These are phyloP conservation scores for Ascochyta clinopodiicola DNA, from an alignment of 2,329 filamentous ascomycete species.

Conservation along the genomic window DNA sequence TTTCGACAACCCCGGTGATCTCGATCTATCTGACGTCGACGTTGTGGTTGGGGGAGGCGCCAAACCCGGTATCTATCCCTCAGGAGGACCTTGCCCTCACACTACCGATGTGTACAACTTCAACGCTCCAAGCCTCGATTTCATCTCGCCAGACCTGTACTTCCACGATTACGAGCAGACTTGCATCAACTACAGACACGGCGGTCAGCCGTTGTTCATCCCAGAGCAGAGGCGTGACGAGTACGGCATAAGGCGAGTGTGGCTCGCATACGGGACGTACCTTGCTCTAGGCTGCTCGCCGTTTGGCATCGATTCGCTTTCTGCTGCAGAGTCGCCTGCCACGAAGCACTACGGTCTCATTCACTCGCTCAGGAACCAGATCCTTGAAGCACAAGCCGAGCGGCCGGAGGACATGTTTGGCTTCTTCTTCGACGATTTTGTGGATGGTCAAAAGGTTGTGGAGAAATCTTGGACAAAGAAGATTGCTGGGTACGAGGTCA, in stretches of 20 bases:
- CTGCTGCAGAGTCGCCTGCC: constrained; percentile 41
- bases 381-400: constrained; percentile 52
- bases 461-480: constrained; percentile 37
- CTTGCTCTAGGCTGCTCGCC: constrained; percentile 30
- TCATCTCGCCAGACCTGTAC: constrained; percentile 58
- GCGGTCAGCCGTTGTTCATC: constrained; percentile 57
- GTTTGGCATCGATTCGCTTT: constrained; percentile 52
- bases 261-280: constrained; percentile 34
- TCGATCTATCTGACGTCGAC: constrained; percentile 45
- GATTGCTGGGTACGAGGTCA: constrained; percentile 49
- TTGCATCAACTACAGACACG: constrained; percentile 54
- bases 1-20: constrained; percentile 29
- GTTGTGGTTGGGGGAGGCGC: constrained; percentile 53
- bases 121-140: constrained; percentile 52
- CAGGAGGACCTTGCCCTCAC: constrained; percentile 53
- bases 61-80: constrained; percentile 56
- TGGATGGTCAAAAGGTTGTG: constrained; percentile 35
- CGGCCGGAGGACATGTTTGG: constrained; percentile 42
- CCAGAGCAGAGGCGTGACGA: constrained; percentile 61
- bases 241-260: constrained; percentile 35
- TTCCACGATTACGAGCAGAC: constrained; percentile 56
- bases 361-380: constrained; percentile 39
- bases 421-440: constrained; percentile 54
- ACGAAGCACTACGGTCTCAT: constrained; percentile 53
- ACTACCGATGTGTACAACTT: constrained; percentile 56